Base-by-base conservation (phyloP, 176 grass and related monocot species). In the Microstegium vimineum region DNA sequence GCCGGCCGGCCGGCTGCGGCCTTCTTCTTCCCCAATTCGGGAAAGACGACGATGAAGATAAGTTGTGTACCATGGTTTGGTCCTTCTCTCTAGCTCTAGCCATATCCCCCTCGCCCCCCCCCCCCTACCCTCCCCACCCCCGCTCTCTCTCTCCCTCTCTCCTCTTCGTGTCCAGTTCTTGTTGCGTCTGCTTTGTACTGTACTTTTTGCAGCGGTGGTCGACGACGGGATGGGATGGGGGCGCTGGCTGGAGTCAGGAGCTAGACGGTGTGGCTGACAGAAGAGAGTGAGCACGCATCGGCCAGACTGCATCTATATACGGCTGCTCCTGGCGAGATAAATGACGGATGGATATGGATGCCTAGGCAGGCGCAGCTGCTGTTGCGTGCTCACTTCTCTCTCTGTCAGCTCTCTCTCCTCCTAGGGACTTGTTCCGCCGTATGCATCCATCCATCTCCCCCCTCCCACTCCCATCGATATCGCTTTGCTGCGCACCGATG, bases 261-360 rank as follows among this genome's bases (percentile, higher is more conserved):
- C 56, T 31, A 57, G 64, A 64, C 66, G 63, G 51, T 52, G 75
- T 30, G 81, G 91, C 84, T 93, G 91, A 93, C 91, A 90, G 87
- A 93, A 87, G 84, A 87, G 81, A 90, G 91, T 90, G 91, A 90
- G 91, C 91, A 93, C 84, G 28, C 87, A 90, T 84, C 87, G 72
- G 84, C 34, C 74, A 75, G 86, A 81, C 71, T 86, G 81, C 83
- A 86, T 89, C 88, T 84, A 7, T 28, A 49, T 18, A 28, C 27
- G 10, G 54, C 79, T 47, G 76, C 37, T 52, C 5, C 49, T 30
- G 66, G 7, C 2, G 54, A 6, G 86, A 78, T 66, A 81, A 67
- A 67, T 36, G 71, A 52, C 1, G 33, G 32, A 69, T 27, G 23
- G 66, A 41, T 33, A 41, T 33, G 20, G 16, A 36, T 16, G 71